Conservation (phyloP, 2,329 filamentous ascomycete species). For the Paramyrothecium sp. region DNA sequence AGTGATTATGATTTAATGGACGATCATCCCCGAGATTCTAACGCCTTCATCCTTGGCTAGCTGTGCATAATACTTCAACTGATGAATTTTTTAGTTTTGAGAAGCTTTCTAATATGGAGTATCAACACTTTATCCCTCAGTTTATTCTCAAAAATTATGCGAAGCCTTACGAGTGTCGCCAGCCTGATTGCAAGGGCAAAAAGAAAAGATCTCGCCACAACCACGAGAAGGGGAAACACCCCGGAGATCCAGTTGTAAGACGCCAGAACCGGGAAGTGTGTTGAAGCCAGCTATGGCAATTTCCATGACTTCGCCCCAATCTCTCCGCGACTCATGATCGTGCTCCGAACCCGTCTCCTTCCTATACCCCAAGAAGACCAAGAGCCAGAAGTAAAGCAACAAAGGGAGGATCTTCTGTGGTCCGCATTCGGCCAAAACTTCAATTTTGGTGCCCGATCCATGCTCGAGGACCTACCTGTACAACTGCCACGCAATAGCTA, state of each 20-base stretch:
- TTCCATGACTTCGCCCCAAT: constrained; percentile 27
- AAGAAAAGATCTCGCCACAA: not conserved
- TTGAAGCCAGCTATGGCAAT: not conserved
- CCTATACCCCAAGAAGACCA: constrained; percentile 18
- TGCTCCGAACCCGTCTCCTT: constrained; percentile 16
- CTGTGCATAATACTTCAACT: too few species aligned
- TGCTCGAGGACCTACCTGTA: not conserved
- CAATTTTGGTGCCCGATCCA: not conserved
- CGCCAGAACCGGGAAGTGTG: constrained; percentile 9
- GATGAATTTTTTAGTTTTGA: too few species aligned
- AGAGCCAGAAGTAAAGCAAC: constrained; percentile 1
- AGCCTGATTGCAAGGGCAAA: not conserved
- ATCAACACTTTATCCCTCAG: constrained; percentile 1
- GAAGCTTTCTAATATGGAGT: too few species aligned
- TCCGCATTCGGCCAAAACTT: not conserved
- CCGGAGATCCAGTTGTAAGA: constrained; percentile 20
- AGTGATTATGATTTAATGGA: too few species aligned
- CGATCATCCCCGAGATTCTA: too few species aligned
- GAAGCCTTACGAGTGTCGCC: not conserved
- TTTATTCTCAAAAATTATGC: not conserved
- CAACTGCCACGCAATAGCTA: not conserved
- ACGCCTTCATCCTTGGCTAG: too few species aligned
- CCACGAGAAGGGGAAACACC: constrained; percentile 10
- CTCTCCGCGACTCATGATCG: constrained; percentile 23
- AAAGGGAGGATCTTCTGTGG: not conserved